phyloP scores from a whole-genome alignment of 2,329 filamentous ascomycete genomes.

The Nemania serpens region DNA sequence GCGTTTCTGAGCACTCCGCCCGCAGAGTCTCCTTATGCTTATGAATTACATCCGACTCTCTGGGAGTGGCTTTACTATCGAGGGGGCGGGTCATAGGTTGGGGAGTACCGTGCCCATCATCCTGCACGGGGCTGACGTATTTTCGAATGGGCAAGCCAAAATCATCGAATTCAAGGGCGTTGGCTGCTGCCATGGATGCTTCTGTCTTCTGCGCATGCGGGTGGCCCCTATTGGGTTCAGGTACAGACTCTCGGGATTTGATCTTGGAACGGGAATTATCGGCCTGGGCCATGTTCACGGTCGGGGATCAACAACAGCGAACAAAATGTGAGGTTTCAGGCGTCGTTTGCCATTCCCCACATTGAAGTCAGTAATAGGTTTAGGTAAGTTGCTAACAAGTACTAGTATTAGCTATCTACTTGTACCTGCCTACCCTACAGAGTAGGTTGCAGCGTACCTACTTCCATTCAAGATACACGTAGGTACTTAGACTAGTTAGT shows the following conservation, averaged over 20 bases:
- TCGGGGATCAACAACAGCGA: constrained; percentile 7
- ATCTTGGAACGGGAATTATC: constrained; percentile 16
- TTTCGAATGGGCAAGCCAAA: constrained; percentile 70
- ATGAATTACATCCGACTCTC: neutral
- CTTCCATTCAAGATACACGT: too few relatives aligned
- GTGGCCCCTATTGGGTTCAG: constrained; percentile 33
- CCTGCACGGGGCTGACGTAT: constrained; percentile 43
- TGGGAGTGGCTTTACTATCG: neutral
- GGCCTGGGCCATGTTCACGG: constrained; percentile 15
- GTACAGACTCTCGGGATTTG: constrained; percentile 26
- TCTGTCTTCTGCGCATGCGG: constrained; percentile 40
- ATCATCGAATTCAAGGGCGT: constrained; percentile 63
- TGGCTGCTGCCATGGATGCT: constrained; percentile 40
- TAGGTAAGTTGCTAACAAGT: neutral
- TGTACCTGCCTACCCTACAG: neutral
- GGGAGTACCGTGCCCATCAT: neutral
- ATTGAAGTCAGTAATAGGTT: constrained; percentile 6
- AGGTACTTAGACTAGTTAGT: too few relatives aligned
- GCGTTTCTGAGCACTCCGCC: neutral
- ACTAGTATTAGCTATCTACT: neutral
- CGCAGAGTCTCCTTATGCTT: neutral
- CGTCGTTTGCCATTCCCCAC: constrained; percentile 10
- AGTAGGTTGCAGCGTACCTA: too few relatives aligned
- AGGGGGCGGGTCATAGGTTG: neutral
- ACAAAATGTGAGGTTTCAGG: constrained; percentile 11